A percentile compares a stretch with the other conserved stretches of the same genome.
These are phyloP conservation scores for Fusarium sp. DNA, from an alignment of 2,329 filamentous ascomycete genomes.

Conservation along the genomic window DNA sequence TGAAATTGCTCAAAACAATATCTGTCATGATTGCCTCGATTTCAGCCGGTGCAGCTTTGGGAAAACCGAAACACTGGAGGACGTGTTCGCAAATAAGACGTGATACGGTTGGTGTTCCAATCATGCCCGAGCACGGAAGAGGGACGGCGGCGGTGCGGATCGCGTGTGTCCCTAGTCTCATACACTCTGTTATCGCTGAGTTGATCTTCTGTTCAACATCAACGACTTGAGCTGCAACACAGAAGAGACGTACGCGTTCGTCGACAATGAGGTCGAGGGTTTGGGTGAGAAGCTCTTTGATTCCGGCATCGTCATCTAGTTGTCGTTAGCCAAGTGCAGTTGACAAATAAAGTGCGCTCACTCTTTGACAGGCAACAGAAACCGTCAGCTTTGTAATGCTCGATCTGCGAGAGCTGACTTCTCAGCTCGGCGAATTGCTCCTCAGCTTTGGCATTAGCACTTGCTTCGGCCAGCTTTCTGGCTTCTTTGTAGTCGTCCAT, in stretches of 20 bases:
- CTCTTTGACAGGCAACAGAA: slow-evolving; percentile 44
- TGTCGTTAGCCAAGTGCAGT: not conserved
- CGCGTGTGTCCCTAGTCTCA: slow-evolving; percentile 45
- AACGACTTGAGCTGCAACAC: slow-evolving; percentile 47
- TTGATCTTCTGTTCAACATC: slow-evolving; percentile 48
- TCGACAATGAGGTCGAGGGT: slow-evolving; percentile 45
- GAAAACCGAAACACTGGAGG: slow-evolving; percentile 44
- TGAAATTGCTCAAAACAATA: slow-evolving; percentile 42
- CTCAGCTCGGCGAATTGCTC: slow-evolving; percentile 40
- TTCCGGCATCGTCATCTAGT: slow-evolving; percentile 35
- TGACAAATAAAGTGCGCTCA: fast-evolving
- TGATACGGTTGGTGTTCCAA: slow-evolving; percentile 43
- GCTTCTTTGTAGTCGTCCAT: slow-evolving; percentile 43
- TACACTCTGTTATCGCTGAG: slow-evolving; percentile 47
- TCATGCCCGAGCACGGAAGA: slow-evolving; percentile 38
- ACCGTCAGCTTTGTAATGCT: slow-evolving; percentile 45
- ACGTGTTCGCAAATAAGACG: slow-evolving; percentile 47
- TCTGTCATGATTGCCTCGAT: slow-evolving; percentile 41
- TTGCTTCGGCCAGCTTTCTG: slow-evolving; percentile 36
- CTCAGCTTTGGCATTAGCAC: slow-evolving; percentile 38
- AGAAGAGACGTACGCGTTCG: slow-evolving; percentile 48
- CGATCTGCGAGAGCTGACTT: slow-evolving; percentile 41
- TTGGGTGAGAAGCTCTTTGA: slow-evolving; percentile 44
- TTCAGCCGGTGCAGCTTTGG: slow-evolving; percentile 39
- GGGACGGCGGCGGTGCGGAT: slow-evolving; percentile 45